Evolutionary conservation across 2,329 filamentous ascomycete genomes (phyloP), one percentile per base, ranked within the genome.

Genomic region (Exserohilum turcica): DNA sequence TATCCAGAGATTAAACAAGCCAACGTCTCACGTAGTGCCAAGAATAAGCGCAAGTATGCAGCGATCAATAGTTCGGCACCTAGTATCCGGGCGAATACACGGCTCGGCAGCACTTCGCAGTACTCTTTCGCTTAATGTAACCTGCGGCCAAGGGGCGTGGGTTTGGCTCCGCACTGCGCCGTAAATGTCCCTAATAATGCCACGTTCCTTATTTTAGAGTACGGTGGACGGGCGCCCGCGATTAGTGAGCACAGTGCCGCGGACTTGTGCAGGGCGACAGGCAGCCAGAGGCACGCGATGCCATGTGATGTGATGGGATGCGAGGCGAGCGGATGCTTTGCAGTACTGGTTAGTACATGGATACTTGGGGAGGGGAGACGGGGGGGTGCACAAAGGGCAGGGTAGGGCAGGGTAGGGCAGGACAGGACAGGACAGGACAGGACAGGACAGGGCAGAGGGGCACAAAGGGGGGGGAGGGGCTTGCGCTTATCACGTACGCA

Each of bases 161-260:
- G 38, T 49, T 46, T 42, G 50, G 44, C 43, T 52, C 36, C 49
- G 51, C 51, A 54, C 28, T 49, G 51, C 28, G 52, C 52, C 42
- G 47, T 54, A 54, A 54, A 51, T 57, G 46, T 48, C 48, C 43
- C 48, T 54, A 58, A 52, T 56, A 56, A 57, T 56, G 53, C 53
- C 49, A 59, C 46, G 56, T 54, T 59, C 39, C 47, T 49, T 49
- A 51, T 54, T 52, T 49, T 59, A 57, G 43, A 54, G 43, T 54
- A 40, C 42, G 43, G 45, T 49, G 50, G 50, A 36, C 43, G 24
- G 16, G 40, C 51, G 51, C 54, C 54, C 46, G 51, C 54, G 48
- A 35, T 16, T 47, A 51, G 29, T 52, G 29, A 31, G 46, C 43
- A 47, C 40, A 51, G 31, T 19, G 47, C 47, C 24, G 43, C 39